Evolutionary conservation across 495 filamentous ascomycete genomes (phyloP), one percentile per base, ranked within the genome.

Genomic region (Collariella sp.): DNA sequence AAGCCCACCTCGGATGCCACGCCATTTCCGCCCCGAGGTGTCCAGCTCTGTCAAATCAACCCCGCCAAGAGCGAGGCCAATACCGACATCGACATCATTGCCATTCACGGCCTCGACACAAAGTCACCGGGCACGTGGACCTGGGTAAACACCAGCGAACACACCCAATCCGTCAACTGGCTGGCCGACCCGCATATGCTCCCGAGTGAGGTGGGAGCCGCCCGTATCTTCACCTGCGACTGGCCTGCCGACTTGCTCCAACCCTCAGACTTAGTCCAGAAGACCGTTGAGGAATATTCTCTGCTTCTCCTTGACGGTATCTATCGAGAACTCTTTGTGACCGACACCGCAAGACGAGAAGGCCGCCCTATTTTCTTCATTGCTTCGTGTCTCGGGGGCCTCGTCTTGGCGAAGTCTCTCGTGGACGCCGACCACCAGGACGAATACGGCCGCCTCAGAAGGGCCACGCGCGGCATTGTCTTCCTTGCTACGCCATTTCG

Each of bases 301-400:
- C 42, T 44, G 47, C 54, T 57, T 22, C 34, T 66, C 34, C 54
- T 61, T 15, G 61, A 39, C n/a, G 47, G 54, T 34, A 61, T 67
- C 40, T 5, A 55, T 10, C 20, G 31, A 49, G 38, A 51, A 24
- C 50, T 29, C 35, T 47, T 26, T 7, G 42, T 24, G 35, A 38
- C 38, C n/a, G 19, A 50, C 26, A 26, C 29, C 7, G 23, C 49
- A 22, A 40, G 35, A 52, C 34, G n/a, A n/a, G n/a, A n/a, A n/a
- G n/a, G n/a, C 13, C 58, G 65, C 45, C 67, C 64, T 20, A 58
- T 70, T 45, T n/a, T 69, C 48, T 70, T 70, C 57, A 66, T 70
- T 47, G 66, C 66, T 5, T 70, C 67, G 19, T 70, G 67, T 54
- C 59, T 70, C 29, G 66, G 67, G 3, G 67, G 67, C 5, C 53